Evolutionary conservation across 2,329 filamentous ascomycete species (phyloP).

Genomic region (Periglandula ipomoeae): DNA sequence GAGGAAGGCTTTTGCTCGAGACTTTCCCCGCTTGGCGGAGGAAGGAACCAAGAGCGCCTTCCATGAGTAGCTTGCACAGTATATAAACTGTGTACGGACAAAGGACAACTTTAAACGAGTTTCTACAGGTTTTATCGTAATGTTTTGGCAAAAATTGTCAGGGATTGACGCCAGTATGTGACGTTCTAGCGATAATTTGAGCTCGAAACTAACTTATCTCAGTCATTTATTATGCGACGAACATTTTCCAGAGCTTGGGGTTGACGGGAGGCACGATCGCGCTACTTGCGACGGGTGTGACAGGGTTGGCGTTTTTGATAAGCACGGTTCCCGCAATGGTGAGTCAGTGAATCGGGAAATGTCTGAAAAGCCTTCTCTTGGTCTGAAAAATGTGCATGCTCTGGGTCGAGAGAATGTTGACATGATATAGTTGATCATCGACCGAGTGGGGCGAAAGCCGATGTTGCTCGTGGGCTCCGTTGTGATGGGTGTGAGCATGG

Average conservation of each 20-base stretch:
- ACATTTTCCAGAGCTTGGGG: conserved; percentile 58
- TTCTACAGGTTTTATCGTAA: conserved; percentile 51
- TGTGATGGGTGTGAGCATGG: conserved; percentile 26
- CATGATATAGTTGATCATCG: conserved; percentile 21
- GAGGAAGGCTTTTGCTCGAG: conserved; percentile 56
- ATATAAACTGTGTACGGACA: conserved; percentile 35
- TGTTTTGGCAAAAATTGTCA: conserved; percentile 31
- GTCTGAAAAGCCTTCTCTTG: no score
- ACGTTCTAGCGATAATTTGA: not conserved
- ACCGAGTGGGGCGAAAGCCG: conserved; percentile 23
- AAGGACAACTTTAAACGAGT: conserved; percentile 53
- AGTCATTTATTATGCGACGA: conserved; percentile 38
- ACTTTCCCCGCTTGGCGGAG: conserved; percentile 37
- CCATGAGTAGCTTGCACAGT: conserved; percentile 38
- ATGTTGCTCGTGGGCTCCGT: conserved; percentile 3
- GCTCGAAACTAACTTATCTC: not conserved
- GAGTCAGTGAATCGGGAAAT: not conserved
- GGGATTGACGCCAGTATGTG: conserved; percentile 12
- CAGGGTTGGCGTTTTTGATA: conserved; percentile 58
- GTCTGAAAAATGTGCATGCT: no score
- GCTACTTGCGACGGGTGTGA: conserved; percentile 60
- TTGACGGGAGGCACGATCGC: conserved; percentile 37
- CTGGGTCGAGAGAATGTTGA: not conserved
- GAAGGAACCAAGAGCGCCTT: conserved; percentile 31
- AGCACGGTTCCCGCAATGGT: conserved; percentile 22